phyloP scores from a whole-genome alignment of 371 early-diverging fungal genomes.

The Lichtheimia ornata region DNA sequence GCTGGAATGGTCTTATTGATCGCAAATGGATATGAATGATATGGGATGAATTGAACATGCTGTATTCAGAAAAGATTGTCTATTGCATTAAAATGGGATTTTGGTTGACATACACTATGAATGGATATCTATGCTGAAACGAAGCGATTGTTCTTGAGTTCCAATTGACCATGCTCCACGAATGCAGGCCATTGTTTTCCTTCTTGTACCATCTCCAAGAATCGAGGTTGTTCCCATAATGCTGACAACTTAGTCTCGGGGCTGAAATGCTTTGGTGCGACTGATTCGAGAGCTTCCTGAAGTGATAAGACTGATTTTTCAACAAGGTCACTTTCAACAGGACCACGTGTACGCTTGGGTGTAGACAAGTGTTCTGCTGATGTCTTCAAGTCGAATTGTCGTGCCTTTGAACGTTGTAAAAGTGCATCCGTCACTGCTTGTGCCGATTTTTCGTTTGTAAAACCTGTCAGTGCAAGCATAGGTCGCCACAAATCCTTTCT shows the following conservation, averaged over 20 bases:
- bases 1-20: too few relatives aligned
- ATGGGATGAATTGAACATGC: too few relatives aligned
- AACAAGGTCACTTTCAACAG: conserved; percentile 42
- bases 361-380: conserved; percentile 38
- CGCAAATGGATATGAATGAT: too few relatives aligned
- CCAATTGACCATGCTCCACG: conserved; percentile 47
- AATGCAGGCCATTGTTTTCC: conserved; percentile 44
- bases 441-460: conserved; percentile 47
- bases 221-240: conserved; percentile 51
- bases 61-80: too few relatives aligned
- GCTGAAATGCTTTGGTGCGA: conserved; percentile 21
- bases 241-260: conserved; percentile 32
- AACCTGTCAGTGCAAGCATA: conserved; percentile 57
- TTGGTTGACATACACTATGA: too few relatives aligned
- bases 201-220: conserved; percentile 42
- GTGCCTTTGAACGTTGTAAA: conserved; percentile 45
- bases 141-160: conserved; percentile 47
- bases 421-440: conserved; percentile 63
- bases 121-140: conserved; percentile 11
- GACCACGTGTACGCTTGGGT: conserved; percentile 49
- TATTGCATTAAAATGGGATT: too few relatives aligned
- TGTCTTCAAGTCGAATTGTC: conserved; percentile 37
- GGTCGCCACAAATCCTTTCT: conserved; percentile 68
- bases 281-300: conserved; percentile 41
- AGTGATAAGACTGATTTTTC: conserved; percentile 40